Evolutionary conservation across 768 basidiomycete species (phyloP), one percentile per base, ranked within the genome.

Genomic region (Phaffia australis): DNA sequence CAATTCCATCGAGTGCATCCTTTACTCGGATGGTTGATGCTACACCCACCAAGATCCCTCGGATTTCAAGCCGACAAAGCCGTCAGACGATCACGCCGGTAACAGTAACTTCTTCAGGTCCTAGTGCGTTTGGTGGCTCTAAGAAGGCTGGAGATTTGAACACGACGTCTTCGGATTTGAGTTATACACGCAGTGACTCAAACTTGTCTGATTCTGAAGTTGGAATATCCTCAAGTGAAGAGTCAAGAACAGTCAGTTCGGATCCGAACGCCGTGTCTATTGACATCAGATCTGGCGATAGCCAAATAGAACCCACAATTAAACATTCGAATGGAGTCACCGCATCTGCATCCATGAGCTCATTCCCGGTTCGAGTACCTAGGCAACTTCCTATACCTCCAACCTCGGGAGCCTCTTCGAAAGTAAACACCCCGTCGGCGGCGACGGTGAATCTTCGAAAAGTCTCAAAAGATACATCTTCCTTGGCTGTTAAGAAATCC

Each of bases 21-120:
- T 48, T 58, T n/a, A 64, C 69, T 30, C 68, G 64, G 29, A 59
- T 70, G 30, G 69, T 73, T 14, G 72, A 73, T 21, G 60, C 71
- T 9, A 75, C 76, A 3, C 75, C 77, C 1, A 77, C 77, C 19
- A 76, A 76, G 58, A 77, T 77, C 21, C 77, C 77, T 27, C 70
- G 77, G 3, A 75, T 77, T 21, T 69, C 71, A n/a, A 72, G 65
- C 67, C 69, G 73, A 27, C 54, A 61, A 32, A 70, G 32, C 63
- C 70, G 27, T 29, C 70, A 27, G 51, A 61, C 35, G 19, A 52
- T 25, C 50, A 51, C 69, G 61, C 58, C 70, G 21, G 29, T 64
- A 21, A 51, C 63, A n/a, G n/a, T n/a, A 50, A 64, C 57, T 68
- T 55, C 50, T 51, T 73, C 73, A 9, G 63, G 71, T 21, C 70